phyloP scores from a whole-genome alignment of 306 rosid genomes.

The Quercus dentata region DNA sequence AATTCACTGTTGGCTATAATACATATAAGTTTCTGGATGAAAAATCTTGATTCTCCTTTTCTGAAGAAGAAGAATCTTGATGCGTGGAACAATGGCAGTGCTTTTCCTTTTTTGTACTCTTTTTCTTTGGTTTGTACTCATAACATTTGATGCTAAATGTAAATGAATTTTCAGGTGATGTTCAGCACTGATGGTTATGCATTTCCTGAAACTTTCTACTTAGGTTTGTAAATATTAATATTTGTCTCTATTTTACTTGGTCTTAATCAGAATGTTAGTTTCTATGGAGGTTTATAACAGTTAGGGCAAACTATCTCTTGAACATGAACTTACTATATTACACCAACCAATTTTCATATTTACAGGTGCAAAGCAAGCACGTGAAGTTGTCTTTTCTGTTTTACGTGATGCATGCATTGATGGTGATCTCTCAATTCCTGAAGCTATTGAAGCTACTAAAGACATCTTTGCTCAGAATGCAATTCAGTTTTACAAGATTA shows the following conservation, averaged over 20 bases:
- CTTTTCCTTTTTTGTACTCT: neutral
- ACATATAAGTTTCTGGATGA: neutral
- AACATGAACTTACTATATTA: neutral
- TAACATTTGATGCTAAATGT: conserved; percentile 17
- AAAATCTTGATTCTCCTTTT: neutral
- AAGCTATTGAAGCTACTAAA: conserved; percentile 76
- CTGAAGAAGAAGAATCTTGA: neutral
- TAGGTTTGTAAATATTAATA: conserved; percentile 53
- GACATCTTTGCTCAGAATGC: conserved; percentile 77
- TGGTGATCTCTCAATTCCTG: conserved; percentile 73
- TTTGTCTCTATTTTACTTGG: neutral
- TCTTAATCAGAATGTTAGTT: neutral
- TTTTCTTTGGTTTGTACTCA: neutral
- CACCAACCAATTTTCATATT: conserved; percentile 25
- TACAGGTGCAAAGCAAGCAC: conserved; percentile 79
- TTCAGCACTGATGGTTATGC: conserved; percentile 85
- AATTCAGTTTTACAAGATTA: conserved; percentile 61
- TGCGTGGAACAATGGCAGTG: neutral
- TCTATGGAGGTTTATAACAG: neutral
- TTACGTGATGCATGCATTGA: conserved; percentile 66
- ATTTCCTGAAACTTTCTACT: conserved; percentile 82
- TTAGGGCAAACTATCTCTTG: neutral
- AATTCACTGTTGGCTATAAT: neutral
- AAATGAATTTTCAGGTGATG: conserved; percentile 74
- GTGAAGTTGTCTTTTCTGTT: conserved; percentile 72